Percentiles rank a stretch among this genome's conserved stretches.
These are phyloP conservation scores for Harringtonia lauricola DNA, from an alignment of 2,329 filamentous ascomycete species.

Conservation along the genomic window DNA sequence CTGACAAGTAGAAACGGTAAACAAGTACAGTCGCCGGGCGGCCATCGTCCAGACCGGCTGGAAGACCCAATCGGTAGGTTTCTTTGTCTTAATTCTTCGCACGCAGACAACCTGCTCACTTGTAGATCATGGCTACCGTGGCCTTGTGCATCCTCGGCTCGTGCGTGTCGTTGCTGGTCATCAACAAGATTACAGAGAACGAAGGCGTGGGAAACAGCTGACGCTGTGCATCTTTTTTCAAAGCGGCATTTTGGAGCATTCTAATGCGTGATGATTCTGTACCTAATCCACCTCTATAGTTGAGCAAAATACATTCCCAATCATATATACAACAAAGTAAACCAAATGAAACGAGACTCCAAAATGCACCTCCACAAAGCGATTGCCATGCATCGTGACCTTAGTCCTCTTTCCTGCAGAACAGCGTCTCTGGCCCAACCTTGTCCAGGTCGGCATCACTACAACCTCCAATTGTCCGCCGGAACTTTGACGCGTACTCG, in stretches of 20 bases:
- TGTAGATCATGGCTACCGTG: conserved; percentile 49
- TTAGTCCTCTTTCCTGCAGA: conserved; percentile 5
- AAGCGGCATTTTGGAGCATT: too few species aligned
- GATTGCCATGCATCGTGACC: neutral
- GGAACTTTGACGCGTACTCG: conserved; percentile 48
- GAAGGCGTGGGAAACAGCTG: too few species aligned
- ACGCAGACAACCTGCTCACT: neutral
- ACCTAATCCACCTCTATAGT: too few species aligned
- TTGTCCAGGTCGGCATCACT: conserved; percentile 18
- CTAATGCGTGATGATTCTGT: too few species aligned
- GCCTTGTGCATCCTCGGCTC: conserved; percentile 53
- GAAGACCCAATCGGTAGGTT: conserved; percentile 74
- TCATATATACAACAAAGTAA: neutral
- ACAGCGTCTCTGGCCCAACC: conserved; percentile 7
- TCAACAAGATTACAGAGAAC: conserved; percentile 26
- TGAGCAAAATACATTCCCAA: neutral
- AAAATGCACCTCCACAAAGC: too few species aligned
- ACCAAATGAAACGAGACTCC: too few species aligned
- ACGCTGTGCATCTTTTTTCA: neutral
- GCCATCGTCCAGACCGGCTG: conserved; percentile 89
- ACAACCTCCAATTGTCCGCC: conserved; percentile 58
- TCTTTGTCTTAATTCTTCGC: neutral
- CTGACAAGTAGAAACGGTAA: conserved; percentile 63
- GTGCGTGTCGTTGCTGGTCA: conserved; percentile 50
- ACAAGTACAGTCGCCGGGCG: conserved; percentile 64